Base-by-base conservation (phyloP, 805 yeast species). In the Jamesozyma piceae region DNA sequence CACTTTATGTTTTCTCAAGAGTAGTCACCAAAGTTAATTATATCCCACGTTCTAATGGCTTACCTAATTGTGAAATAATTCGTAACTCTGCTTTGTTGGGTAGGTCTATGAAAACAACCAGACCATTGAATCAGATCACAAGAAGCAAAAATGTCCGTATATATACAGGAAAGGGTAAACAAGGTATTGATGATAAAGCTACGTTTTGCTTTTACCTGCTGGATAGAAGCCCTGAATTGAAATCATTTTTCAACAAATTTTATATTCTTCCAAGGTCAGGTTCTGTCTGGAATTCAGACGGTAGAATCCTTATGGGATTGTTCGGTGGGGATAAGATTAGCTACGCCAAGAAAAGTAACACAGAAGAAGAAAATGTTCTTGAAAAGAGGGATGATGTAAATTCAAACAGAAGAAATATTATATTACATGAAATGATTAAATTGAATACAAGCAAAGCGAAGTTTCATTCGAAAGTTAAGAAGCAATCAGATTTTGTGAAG, bases 181-280 rank as follows among this genome's bases (percentile, higher is more conserved):
- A 57, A 36, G 62, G 63, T 13, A 47, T 58, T 20, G 63, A 58
- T n/a, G 63, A 60, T 44, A 51, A 48, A 26, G 48, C 52, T 3
- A 52, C 64, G 0, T 55, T 53, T 37, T 48, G 50, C 1, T 59
- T 60, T 42, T 52, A 51, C 28, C 45, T 60, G 11, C 43, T 45
- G 11, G 58, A 58, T 41, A 44, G 44, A 15, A 42, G 42, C 20
- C 39, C 45, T 1, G 19, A 29, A 6, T 30, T 44, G 5, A 47
- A 42, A 36, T 42, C 48, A 14, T 44, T 49, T 35, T 48, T 52
- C 44, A 42, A 52, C 26, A 58, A 49, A 32, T 44, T 52, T 19
- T 59, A 51, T 38, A 52, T 60, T 14, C 42, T 60, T 19, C 52
- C 60, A 8, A 54, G 65, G 37, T 50, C 62, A 10, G 65, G 64